Evolutionary conservation across 345 rosid species (phyloP).

Genomic region (Cochlearia excelsa): DNA sequence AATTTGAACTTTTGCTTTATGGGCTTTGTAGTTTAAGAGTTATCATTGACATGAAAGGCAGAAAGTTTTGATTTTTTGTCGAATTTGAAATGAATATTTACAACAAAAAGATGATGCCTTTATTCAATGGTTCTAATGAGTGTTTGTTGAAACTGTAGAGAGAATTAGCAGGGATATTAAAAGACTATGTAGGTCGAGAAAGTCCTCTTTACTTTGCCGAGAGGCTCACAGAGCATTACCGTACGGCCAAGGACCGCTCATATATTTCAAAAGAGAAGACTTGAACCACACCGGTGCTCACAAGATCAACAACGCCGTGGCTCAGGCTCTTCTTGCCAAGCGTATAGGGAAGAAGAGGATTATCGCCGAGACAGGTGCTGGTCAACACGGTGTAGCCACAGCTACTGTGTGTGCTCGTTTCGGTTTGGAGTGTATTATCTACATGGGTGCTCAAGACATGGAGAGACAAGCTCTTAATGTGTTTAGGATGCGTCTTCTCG

Average conservation of each 20-base stretch:
- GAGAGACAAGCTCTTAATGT: constrained; percentile 91
- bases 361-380: constrained; percentile 95
- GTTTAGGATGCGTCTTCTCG: constrained; percentile 82
- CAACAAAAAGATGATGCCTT: too few species aligned
- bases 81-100: too few species aligned
- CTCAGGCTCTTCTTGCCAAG: constrained; percentile 86
- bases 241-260: constrained; percentile 77
- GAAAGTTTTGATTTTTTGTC: too few species aligned
- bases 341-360: constrained; percentile 77
- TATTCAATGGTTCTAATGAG: too few species aligned
- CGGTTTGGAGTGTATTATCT: constrained; percentile 70
- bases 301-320: constrained; percentile 88
- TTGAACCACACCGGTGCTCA: constrained; percentile 93
- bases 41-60: too few species aligned
- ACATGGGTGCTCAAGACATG: constrained; percentile 98
- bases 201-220: constrained; percentile 87
- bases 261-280: constrained; percentile 96
- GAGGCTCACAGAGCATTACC: constrained; percentile 82
- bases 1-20: too few species aligned
- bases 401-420: constrained; percentile 93
- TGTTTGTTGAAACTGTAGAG: constrained; percentile 32
- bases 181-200: constrained; percentile 92
- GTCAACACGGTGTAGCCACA: constrained; percentile 97
- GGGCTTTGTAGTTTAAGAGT: too few species aligned
- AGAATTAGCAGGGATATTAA: constrained; percentile 72